phyloP scores from a whole-genome alignment of 148 eudicot genomes.

The Vaccinium myrtillus region DNA sequence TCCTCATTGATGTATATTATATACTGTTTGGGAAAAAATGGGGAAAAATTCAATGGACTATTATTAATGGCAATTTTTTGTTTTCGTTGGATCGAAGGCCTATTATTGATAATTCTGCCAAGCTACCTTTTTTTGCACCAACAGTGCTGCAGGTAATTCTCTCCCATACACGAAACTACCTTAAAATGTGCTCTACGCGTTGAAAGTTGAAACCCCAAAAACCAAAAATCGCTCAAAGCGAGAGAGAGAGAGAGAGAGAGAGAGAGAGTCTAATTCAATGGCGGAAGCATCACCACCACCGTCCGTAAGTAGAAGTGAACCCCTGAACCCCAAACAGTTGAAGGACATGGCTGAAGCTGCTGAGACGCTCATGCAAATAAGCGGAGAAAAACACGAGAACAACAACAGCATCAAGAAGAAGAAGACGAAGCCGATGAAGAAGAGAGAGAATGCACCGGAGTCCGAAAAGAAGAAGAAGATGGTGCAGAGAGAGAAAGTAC shows the following conservation, averaged over 20 bases:
- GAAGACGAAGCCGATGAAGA: not conserved
- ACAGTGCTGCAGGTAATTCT: too few relatives aligned
- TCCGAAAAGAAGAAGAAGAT: too few relatives aligned
- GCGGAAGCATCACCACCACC: not conserved
- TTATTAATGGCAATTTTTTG: too few relatives aligned
- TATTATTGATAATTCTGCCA: not conserved
- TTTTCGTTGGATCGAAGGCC: not conserved
- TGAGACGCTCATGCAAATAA: not conserved
- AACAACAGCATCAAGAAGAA: not conserved
- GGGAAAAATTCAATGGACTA: too few relatives aligned
- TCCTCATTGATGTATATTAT: too few relatives aligned
- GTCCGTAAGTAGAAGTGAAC: too few relatives aligned
- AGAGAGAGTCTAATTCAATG: not conserved
- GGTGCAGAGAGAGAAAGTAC: too few relatives aligned
- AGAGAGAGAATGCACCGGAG: not conserved
- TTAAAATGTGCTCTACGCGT: not conserved
- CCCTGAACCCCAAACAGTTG: not conserved
- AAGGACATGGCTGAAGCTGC: not conserved
- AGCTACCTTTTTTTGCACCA: not conserved
- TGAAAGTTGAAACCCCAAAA: too few relatives aligned
- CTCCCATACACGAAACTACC: not conserved
- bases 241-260: not conserved
- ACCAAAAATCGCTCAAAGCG: not conserved
- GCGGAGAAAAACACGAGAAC: not conserved
- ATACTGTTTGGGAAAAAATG: too few relatives aligned